Evolutionary conservation across 2,329 filamentous ascomycete genomes (phyloP), one percentile per base, ranked within the genome.

Genomic region (Fusarium sulawesiense): DNA sequence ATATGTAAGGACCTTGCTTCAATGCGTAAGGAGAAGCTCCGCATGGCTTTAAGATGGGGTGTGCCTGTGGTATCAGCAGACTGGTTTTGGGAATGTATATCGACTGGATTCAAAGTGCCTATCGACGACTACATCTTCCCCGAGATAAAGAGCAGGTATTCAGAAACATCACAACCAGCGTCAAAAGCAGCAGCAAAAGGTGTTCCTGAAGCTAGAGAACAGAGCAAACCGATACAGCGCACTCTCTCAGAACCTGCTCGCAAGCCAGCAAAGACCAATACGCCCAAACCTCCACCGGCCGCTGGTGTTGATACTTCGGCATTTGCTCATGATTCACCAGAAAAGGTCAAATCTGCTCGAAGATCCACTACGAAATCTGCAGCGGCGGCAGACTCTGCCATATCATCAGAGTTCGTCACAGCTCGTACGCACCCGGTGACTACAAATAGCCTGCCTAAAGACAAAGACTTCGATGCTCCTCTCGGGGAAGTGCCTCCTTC

Each of bases 41-140:
- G 91, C 46, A 90, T 93, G 76, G 94, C 94, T 1, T 78, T 89
- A 11, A 86, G 90, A 73, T 93, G 92, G 85, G 86, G 86, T 7
- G 91, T 98, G 13, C 93, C 94, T 3, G 89, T 95, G n/a, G 92
- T 98, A 13, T 87, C 87, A 10, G 88, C 89, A 20, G 88, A 91
- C 23, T 99, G 96, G 96, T 83, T 99, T 4, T 96, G 92, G 90
- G 87, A 91, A 54, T 96, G 92, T 70, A 89, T 98, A 53, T 83
- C 85, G 74, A 87, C 82, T 0, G 87, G 87, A 7, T 81, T 73
- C 66, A 80, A 82, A 6, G 78, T 83, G 4, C 83, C 86, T 2
- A 77, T 84, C 45, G 80, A 83, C 41, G 72, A 78, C 9, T 88
- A 80, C 54, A 75, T 87, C 59, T 87, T 85, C 57, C 78, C 83